Base-by-base conservation (phyloP, 805 yeast genomes). In the Yarrowia deformans region DNA sequence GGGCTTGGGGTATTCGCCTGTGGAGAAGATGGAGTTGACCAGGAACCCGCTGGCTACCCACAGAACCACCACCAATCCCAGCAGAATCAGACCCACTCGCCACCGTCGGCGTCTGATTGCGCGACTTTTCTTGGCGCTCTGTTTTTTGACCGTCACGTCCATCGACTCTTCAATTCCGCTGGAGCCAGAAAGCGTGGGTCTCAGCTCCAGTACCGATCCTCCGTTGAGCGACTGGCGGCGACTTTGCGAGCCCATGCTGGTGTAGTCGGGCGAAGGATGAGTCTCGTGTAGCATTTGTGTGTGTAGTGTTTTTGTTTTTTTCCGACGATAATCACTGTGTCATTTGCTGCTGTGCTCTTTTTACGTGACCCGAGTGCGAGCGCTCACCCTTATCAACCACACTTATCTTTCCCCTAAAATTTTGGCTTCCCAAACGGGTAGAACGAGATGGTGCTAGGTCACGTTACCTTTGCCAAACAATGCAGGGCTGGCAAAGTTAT, bases 41-140 rank as follows among this genome's bases (percentile, higher is more conserved):
- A 94, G 78, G 73, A 93, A 94, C 4, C 97, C 91, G 4, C 97
- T 91, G 45, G 90, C 80, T 12, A 95, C 98, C 99, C 99, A 94
- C 32, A 92, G 84, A 0, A 90, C 77, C 35, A 94, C 91, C 55
- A 93, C 98, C 54, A 90, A 81, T 1, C 86, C 82, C 32, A 93
- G 83, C 79, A 91, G 85, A 29, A 88, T 73, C 29, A 94, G 83
- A 1, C 98, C 98, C 23, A 91, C 74, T 0, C 88, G 81, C 98
- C 98, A 93, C 71, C 84, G 68, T 34, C 52, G 40, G 8, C 52
- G 45, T 32, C 34, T n/a, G 2, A 60, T 34, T 9, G 50, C 66
- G 34, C 66, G 66, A 42, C 52, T 45, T 10, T 49, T 45, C 19
- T 34, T n/a, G 43, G n/a, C 18, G n/a, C 7, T 37, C n/a, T 23